phyloP scores from a whole-genome alignment of 1,284 basidiomycete genomes.

The Puccinia brachypodii region DNA sequence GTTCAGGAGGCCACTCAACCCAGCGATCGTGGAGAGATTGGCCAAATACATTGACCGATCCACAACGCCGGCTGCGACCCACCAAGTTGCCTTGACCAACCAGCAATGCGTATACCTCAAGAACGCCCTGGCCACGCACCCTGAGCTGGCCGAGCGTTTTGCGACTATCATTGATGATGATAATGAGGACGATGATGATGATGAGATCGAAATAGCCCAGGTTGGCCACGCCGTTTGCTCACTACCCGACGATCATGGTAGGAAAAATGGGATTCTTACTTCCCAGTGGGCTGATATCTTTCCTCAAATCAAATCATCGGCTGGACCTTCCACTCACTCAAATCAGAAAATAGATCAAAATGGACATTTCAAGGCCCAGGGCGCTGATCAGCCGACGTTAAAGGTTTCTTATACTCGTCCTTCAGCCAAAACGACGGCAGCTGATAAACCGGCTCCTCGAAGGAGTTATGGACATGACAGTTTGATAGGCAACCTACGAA shows the following conservation, averaged over 20 bases:
- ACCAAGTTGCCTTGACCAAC: slow-evolving; percentile 27
- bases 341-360: neutral
- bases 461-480: slow-evolving; percentile 10
- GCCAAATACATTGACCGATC: slow-evolving; percentile 48
- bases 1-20: slow-evolving; percentile 49
- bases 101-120: slow-evolving; percentile 35
- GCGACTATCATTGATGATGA: slow-evolving; percentile 25
- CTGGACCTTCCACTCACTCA: neutral
- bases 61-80: neutral
- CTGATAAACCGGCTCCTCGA: slow-evolving; percentile 14
- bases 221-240: neutral
- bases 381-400: neutral
- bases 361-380: neutral
- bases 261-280: neutral
- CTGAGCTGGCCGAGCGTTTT: slow-evolving; percentile 44
- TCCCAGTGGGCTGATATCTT: slow-evolving; percentile 24
- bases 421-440: neutral
- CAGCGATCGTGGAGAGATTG: slow-evolving; percentile 46
- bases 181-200: slow-evolving; percentile 29
- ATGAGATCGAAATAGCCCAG: slow-evolving; percentile 29
- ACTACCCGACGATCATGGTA: neutral
- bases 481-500: slow-evolving; percentile 32
- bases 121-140: slow-evolving; percentile 39
- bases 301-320: slow-evolving; percentile 17
- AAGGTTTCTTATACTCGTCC: slow-evolving; percentile 12